Conservation (phyloP, 2,329 filamentous ascomycete genomes). For the Exophiala aquamarina region DNA sequence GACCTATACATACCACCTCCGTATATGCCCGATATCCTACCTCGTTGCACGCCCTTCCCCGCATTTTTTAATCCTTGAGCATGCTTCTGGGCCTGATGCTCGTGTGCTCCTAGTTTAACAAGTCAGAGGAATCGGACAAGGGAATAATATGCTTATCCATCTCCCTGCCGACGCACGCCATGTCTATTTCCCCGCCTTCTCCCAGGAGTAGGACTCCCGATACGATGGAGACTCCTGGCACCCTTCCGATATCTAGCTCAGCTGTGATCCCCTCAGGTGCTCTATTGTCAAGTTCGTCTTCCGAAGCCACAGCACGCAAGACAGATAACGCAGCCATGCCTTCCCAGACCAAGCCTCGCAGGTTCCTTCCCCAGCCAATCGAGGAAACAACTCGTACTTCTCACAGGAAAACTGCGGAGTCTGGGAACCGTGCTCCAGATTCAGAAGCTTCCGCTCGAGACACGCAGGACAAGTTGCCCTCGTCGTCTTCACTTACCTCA, state of each 20-base stretch:
- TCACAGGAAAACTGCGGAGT: conserved; percentile 31
- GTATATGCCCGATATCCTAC: conserved; percentile 20
- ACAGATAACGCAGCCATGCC: conserved; percentile 14
- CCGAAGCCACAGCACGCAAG: neutral
- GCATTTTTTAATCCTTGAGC: conserved; percentile 11
- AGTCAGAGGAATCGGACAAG: neutral
- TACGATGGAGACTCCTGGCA: conserved; percentile 30
- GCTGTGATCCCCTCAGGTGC: conserved; percentile 8
- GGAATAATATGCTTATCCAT: conserved; percentile 12
- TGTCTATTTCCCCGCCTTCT: conserved; percentile 20
- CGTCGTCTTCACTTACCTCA: conserved; percentile 4
- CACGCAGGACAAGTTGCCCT: conserved; percentile 2
- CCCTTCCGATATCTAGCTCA: conserved; percentile 17
- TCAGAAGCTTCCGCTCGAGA: conserved; percentile 12
- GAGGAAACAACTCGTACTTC: conserved; percentile 45
- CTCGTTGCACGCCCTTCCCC: conserved; percentile 12
- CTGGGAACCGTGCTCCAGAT: conserved; percentile 8
- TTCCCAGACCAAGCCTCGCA: conserved; percentile 27
- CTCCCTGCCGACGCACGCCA: conserved; percentile 3
- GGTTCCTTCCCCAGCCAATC: conserved; percentile 43
- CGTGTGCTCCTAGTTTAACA: conserved; percentile 16
- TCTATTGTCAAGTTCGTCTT: conserved; percentile 10
- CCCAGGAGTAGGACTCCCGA: conserved; percentile 30
- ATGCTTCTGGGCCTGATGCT: conserved; percentile 11
- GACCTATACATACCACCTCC: conserved; percentile 7